Base-by-base conservation (phyloP, 257 asterid genomes). In the Paraleonurus japonicus region DNA sequence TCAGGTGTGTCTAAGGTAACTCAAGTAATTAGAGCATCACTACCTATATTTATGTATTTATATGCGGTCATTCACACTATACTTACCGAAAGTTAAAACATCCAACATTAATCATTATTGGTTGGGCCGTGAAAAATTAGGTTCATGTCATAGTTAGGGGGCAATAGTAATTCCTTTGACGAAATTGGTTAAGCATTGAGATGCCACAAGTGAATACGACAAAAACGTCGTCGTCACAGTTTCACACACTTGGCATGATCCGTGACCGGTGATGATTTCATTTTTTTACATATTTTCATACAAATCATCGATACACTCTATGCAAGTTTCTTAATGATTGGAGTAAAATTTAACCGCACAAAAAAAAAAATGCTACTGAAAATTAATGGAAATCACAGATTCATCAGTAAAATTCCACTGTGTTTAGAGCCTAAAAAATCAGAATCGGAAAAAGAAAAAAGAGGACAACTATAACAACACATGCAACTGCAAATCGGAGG, bases 301-400 rank as follows among this genome's bases (percentile, higher is more conserved):
- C 68, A 1, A 60, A 65, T 35, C 69, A 24, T 39, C 75, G 81
- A 61, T 75, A 79, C 33, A 37, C 57, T 78, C 80, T 70, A 75
- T 71, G 17, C 75, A 35, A 8, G 1, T 39, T 28, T 60, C 22
- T 53, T 0, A 35, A 53, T 45, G 32, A 17, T 53, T 22, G n/a
- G n/a, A n/a, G n/a, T n/a, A 20, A 9, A 48, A 24, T 28, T 22
- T 30, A 12, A 23, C 30, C 47, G 2, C 0, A 0, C 1, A 59
- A 32, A 13, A 27, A 4, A 30, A 13, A 32, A 33, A 5, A 11
- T 3, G 17, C 15, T 13, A 32, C 59, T 26, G 60, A 53, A 30
- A 55, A 68, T 45, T 12, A 32, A 5, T 33, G 61, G 54, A 71
- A 62, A 51, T 71, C 67, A 32, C 12, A 17, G 62, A 48, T 55